These are phyloP conservation scores for Phaeosphaeria sp. DNA, from an alignment of 2,329 filamentous ascomycete species.

Conservation along the genomic window DNA sequence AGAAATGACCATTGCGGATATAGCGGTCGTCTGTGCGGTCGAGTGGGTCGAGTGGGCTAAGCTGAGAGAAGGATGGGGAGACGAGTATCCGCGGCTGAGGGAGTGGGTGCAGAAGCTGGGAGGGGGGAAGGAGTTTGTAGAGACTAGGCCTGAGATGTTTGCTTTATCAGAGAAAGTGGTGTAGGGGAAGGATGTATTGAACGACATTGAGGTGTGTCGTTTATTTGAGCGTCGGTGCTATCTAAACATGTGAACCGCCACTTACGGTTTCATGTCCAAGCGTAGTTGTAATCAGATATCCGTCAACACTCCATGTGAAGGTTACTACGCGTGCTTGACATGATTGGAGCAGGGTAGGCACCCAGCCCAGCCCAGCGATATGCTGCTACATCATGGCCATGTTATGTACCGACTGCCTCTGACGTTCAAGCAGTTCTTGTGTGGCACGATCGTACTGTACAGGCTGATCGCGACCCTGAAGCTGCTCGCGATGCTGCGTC, in stretches of 20 bases:
- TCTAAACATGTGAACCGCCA: too few relatives aligned
- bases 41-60: conserved; percentile 16
- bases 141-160: conserved; percentile 26
- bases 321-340: neutral
- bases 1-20: conserved; percentile 22
- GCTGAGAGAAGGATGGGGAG: conserved; percentile 12
- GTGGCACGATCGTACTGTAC: neutral
- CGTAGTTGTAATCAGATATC: too few relatives aligned
- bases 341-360: neutral
- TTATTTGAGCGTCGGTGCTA: too few relatives aligned
- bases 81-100: conserved; percentile 12
- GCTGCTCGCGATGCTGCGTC: neutral
- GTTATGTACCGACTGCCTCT: neutral
- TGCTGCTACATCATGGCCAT: neutral
- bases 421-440: neutral
- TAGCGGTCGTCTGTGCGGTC: conserved; percentile 18
- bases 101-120: conserved; percentile 18
- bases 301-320: neutral
- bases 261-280: too few relatives aligned
- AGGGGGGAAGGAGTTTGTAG: conserved; percentile 17
- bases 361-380: neutral
- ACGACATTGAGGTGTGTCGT: too few relatives aligned
- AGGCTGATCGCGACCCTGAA: neutral
- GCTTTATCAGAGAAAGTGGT: conserved; percentile 21
- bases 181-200: too few relatives aligned